phyloP scores from a whole-genome alignment of 1,139 yeast genomes.

The Diutina rugosa region DNA sequence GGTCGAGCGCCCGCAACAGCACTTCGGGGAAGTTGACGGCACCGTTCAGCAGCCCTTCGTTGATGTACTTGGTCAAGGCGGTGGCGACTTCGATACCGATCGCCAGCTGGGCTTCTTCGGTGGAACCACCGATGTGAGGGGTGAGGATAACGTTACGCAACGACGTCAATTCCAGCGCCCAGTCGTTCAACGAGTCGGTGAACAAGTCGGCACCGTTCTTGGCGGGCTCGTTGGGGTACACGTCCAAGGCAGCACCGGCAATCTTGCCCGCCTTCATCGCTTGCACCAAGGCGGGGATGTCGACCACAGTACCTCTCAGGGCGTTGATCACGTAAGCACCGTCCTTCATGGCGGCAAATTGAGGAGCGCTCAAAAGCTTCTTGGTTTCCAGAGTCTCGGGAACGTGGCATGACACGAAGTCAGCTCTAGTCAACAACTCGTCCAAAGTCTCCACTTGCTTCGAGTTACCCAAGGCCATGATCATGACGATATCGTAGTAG shows the following conservation, averaged over 20 bases:
- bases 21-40: slow-evolving; percentile 99
- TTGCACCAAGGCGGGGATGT: slow-evolving; percentile 82
- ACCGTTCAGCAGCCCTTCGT: slow-evolving; percentile 93
- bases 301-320: slow-evolving; percentile 96
- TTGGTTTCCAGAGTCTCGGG: slow-evolving; percentile 92
- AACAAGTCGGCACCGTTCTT: slow-evolving; percentile 85
- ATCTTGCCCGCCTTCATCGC: slow-evolving; percentile 90
- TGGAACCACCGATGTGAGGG: slow-evolving; percentile 98
- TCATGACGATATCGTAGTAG: slow-evolving; percentile 83
- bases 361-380: slow-evolving; percentile 80
- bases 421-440: slow-evolving; percentile 70
- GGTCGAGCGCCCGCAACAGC: slow-evolving; percentile 73
- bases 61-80: slow-evolving; percentile 78
- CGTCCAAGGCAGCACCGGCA: slow-evolving; percentile 97
- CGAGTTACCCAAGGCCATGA: slow-evolving; percentile 96
- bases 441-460: slow-evolving; percentile 80
- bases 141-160: slow-evolving; percentile 84
- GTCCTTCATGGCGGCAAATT: slow-evolving; percentile 91
- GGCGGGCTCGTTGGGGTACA: slow-evolving; percentile 95
- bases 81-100: slow-evolving; percentile 93
- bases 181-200: slow-evolving; percentile 56
- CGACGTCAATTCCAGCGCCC: slow-evolving; percentile 75
- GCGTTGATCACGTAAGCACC: slow-evolving; percentile 94
- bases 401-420: slow-evolving; percentile 86
- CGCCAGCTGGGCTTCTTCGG: slow-evolving; percentile 97